Evolutionary conservation across 768 basidiomycete species (phyloP).

Genomic region (Amylocystis lapponica): DNA sequence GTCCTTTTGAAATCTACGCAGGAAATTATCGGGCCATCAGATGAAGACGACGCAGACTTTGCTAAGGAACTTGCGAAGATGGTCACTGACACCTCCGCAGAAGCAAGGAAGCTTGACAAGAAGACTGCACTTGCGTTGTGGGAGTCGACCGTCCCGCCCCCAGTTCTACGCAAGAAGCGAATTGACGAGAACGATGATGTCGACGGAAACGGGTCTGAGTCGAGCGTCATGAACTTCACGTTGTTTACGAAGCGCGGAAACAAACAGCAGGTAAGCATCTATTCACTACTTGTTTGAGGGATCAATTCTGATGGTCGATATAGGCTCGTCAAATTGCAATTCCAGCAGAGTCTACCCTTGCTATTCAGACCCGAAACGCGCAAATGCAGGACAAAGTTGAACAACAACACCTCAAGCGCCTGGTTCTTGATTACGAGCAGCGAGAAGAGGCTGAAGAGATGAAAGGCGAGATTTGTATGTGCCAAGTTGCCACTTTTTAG

Average conservation of each 20-base stretch:
- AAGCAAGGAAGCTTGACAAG: slow-evolving; percentile 83
- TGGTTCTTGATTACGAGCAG: slow-evolving; percentile 89
- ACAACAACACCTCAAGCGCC: slow-evolving; percentile 93
- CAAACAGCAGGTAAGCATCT: slow-evolving; percentile 69
- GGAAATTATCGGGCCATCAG: slow-evolving; percentile 75
- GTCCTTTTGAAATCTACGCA: slow-evolving; percentile 66
- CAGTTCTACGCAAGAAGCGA: slow-evolving; percentile 60
- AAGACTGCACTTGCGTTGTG: slow-evolving; percentile 82
- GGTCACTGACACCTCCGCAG: slow-evolving; percentile 80
- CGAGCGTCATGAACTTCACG: slow-evolving; percentile 80
- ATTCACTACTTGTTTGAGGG: not conserved
- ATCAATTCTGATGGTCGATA: slow-evolving; percentile 2
- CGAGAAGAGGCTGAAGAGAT: slow-evolving; percentile 82
- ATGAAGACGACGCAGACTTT: slow-evolving; percentile 91
- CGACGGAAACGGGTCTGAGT: slow-evolving; percentile 32
- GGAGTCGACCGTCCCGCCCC: slow-evolving; percentile 79
- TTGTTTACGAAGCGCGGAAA: slow-evolving; percentile 90
- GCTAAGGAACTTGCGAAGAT: slow-evolving; percentile 94
- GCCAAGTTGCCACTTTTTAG: slow-evolving; percentile 1
- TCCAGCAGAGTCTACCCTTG: slow-evolving; percentile 81
- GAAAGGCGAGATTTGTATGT: slow-evolving; percentile 43
- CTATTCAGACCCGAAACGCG: slow-evolving; percentile 84
- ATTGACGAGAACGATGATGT: slow-evolving; percentile 52
- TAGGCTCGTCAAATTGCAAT: slow-evolving; percentile 87
- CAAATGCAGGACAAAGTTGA: slow-evolving; percentile 94